phyloP scores from a whole-genome alignment of 345 rosid species.

The Geranium rotundifolium region DNA sequence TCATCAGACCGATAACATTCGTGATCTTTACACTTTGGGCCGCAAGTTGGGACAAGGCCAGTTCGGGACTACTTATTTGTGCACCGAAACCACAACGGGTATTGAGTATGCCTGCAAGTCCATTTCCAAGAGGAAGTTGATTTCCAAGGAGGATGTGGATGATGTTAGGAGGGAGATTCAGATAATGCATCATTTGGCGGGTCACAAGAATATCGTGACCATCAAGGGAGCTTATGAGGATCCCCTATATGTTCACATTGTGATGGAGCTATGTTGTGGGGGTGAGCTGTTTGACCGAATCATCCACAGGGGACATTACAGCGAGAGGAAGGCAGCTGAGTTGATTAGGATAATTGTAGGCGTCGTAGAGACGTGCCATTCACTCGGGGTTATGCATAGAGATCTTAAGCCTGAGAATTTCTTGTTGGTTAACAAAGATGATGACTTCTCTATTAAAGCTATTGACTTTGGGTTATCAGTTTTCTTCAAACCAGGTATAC shows the following conservation, averaged over 20 bases:
- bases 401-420: constrained; percentile 97
- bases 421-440: constrained; percentile 86
- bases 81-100: constrained; percentile 60
- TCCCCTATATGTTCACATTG: constrained; percentile 33
- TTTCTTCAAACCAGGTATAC: constrained; percentile 87
- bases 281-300: constrained; percentile 92
- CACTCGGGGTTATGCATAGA: constrained; percentile 98
- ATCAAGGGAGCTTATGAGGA: constrained; percentile 50
- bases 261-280: constrained; percentile 64
- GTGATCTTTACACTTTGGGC: constrained; percentile 72
- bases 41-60: constrained; percentile 92
- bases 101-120: constrained; percentile 88
- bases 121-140: constrained; percentile 85
- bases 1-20: constrained; percentile 71
- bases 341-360: constrained; percentile 81
- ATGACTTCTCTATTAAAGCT: constrained; percentile 96
- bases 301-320: constrained; percentile 92
- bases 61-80: constrained; percentile 81
- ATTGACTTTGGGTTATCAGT: constrained; percentile 95
- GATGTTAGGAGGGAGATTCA: constrained; percentile 83
- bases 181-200: constrained; percentile 53
- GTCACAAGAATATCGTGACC: constrained; percentile 40
- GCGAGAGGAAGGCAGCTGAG: constrained; percentile 96
- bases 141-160: constrained; percentile 86
- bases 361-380: constrained; percentile 93